Evolutionary conservation across 108 stramenopile species (phyloP).

Genomic region (Epipyxis sp.): DNA sequence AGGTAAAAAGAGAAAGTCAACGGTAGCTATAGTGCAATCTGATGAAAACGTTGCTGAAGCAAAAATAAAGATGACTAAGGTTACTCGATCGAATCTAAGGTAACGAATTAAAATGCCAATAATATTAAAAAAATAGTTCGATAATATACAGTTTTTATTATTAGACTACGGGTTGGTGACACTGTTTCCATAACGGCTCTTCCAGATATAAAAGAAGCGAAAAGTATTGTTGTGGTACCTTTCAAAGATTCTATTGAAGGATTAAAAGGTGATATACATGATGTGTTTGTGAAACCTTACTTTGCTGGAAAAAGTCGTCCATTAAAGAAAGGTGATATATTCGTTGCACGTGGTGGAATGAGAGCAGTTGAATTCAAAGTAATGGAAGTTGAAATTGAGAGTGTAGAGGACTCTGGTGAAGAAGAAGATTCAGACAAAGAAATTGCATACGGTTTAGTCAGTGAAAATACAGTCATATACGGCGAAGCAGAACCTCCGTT

Average conservation of each 20-base stretch:
- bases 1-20: conserved; percentile 57
- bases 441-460: conserved; percentile 52
- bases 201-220: conserved; percentile 51
- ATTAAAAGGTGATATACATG: conserved; percentile 45
- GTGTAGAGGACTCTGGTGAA: conserved; percentile 34
- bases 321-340: conserved; percentile 48
- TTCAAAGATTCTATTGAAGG: conserved; percentile 56
- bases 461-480: conserved; percentile 45
- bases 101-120: neutral
- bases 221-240: conserved; percentile 44
- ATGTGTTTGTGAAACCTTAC: conserved; percentile 55
- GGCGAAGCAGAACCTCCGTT: conserved; percentile 40
- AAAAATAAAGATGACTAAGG: conserved; percentile 38
- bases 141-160: neutral
- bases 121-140: neutral
- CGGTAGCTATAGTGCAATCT: conserved; percentile 44
- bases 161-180: conserved; percentile 44
- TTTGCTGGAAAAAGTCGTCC: conserved; percentile 51
- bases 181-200: conserved; percentile 40
- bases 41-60: conserved; percentile 35
- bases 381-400: conserved; percentile 46
- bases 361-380: conserved; percentile 60
- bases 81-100: conserved; percentile 45
- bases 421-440: conserved; percentile 33
- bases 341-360: conserved; percentile 48